Evolutionary conservation across 2,329 filamentous ascomycete species (phyloP).

Genomic region (Gliomastix tumulicola): DNA sequence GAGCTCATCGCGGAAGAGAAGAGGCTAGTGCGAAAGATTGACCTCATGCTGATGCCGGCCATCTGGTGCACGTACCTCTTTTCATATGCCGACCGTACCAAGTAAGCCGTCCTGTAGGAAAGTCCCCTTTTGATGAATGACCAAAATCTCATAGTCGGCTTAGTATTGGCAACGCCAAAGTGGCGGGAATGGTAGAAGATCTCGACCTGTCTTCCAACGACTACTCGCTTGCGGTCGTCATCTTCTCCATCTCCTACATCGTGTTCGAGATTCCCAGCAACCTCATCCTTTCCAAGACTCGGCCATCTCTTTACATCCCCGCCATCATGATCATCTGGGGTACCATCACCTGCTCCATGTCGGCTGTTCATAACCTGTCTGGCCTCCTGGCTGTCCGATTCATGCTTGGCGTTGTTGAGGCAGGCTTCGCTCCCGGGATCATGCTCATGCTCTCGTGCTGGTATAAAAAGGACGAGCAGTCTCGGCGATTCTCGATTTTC

Average conservation of each 20-base stretch:
- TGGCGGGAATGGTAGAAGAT: conserved; percentile 31
- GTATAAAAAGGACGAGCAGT: conserved; percentile 39
- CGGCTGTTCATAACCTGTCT: conserved; percentile 13
- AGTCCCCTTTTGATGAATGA: no score
- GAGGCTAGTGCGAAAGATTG: conserved; percentile 27
- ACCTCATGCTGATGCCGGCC: conserved; percentile 33
- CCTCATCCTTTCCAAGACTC: conserved; percentile 54
- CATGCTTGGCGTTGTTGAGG: conserved; percentile 47
- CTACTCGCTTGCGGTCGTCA: conserved; percentile 50
- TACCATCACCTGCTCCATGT: conserved; percentile 17
- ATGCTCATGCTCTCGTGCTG: conserved; percentile 58
- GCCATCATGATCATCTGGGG: conserved; percentile 54
- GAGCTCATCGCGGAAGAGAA: conserved; percentile 17
- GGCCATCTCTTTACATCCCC: conserved; percentile 58
- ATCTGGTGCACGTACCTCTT: conserved; percentile 54
- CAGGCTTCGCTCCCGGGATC: conserved; percentile 55
- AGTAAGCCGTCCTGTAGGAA: conserved; percentile 40
- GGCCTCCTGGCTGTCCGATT: conserved; percentile 29
- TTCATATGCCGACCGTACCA: conserved; percentile 52
- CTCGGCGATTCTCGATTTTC: conserved; percentile 48
- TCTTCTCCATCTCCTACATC: conserved; percentile 67
- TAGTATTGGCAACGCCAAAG: conserved; percentile 44
- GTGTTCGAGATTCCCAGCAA: conserved; percentile 60
- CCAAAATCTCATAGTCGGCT: no score
- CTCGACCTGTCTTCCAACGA: conserved; percentile 44